These are phyloP conservation scores for Parietaria judaica DNA, from an alignment of 306 rosid species.

Conservation along the genomic window DNA sequence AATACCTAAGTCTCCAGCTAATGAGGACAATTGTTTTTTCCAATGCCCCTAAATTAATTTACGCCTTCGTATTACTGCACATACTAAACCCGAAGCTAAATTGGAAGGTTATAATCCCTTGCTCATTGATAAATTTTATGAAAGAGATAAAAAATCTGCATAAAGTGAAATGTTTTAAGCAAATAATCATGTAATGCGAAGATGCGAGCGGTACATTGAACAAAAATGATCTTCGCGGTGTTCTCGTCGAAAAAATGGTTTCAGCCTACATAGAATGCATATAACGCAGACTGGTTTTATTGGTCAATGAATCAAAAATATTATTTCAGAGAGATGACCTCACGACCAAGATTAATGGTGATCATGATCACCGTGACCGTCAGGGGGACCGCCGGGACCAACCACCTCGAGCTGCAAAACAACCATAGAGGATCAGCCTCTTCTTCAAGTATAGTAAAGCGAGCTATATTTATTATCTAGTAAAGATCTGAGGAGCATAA, in stretches of 20 bases:
- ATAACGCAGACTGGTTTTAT: neutral
- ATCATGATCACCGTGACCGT: slow-evolving; percentile 29
- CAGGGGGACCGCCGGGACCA: slow-evolving; percentile 41
- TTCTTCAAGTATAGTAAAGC: neutral
- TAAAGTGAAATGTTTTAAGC: too few relatives aligned
- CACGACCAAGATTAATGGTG: slow-evolving; percentile 24
- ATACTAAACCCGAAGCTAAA: neutral
- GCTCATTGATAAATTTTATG: too few relatives aligned
- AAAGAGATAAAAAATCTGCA: too few relatives aligned
- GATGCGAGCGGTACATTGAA: too few relatives aligned
- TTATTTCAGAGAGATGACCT: slow-evolving; percentile 14
- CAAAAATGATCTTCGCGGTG: too few relatives aligned
- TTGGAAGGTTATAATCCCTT: too few relatives aligned
- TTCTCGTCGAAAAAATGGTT: neutral
- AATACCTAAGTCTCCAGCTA: neutral
- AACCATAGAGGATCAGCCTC: neutral
- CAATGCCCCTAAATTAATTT: neutral
- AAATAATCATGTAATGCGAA: too few relatives aligned
- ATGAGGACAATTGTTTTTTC: neutral
- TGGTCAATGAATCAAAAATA: neutral
- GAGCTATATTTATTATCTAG: neutral
- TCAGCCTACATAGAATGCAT: neutral
- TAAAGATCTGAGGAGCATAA: neutral
- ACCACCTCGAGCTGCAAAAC: slow-evolving; percentile 35
- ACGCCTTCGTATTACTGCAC: neutral